Evolutionary conservation across 176 grass and related monocot genomes (phyloP).

Genomic region (Carex myosuroides): DNA sequence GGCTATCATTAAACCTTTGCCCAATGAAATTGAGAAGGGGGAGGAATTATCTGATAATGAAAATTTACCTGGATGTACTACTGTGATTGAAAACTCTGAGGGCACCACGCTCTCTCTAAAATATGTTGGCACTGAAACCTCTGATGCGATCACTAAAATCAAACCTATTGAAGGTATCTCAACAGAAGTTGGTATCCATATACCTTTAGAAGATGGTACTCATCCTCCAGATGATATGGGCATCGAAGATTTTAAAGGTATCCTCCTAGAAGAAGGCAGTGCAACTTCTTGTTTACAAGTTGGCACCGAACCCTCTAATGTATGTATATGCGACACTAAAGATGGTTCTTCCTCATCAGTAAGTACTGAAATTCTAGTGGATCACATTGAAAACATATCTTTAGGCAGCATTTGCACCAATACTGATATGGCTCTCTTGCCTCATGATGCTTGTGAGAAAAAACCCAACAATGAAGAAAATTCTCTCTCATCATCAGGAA

Average conservation of each 20-base stretch:
- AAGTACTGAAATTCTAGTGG: slow-evolving; percentile 1
- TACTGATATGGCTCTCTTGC: background rate
- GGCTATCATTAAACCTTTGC: background rate
- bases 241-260: background rate
- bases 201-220: background rate
- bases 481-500: background rate
- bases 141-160: background rate
- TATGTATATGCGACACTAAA: background rate
- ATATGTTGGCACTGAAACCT: background rate
- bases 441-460: background rate
- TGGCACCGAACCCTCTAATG: slow-evolving; percentile 7
- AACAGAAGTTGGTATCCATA: background rate
- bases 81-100: background rate
- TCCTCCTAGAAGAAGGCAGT: background rate
- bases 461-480: background rate
- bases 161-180: slow-evolving; percentile 1
- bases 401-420: background rate
- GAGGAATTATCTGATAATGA: background rate
- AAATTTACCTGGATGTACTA: background rate
- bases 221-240: background rate
- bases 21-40: background rate
- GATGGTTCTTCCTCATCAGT: slow-evolving; percentile 1
- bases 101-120: background rate
- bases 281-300: background rate
- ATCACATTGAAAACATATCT: background rate